These are phyloP conservation scores for Thuja plicata DNA, from an alignment of 83 land plant species.

Conservation along the genomic window DNA sequence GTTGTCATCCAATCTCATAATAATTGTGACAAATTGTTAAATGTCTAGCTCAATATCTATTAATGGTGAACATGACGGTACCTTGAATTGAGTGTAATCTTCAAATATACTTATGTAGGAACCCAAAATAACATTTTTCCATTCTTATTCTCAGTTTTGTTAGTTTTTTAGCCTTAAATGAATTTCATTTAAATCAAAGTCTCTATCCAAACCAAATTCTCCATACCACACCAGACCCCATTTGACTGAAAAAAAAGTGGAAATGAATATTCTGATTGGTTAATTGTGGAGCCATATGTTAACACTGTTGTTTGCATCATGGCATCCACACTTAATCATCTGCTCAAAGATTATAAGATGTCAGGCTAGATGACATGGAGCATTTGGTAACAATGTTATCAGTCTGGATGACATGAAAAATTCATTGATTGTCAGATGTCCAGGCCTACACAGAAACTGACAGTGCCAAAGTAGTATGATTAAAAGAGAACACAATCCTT, in stretches of 20 bases:
- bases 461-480: background rate
- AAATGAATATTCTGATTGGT: background rate
- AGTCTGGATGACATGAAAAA: background rate
- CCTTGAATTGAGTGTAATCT: background rate
- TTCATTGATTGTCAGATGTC: background rate
- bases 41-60: background rate
- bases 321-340: background rate
- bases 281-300: background rate
- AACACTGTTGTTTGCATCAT: background rate
- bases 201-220: background rate
- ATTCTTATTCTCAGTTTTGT: background rate
- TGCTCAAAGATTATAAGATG: background rate
- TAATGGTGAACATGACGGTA: background rate
- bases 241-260: background rate
- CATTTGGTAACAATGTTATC: background rate
- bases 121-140: background rate
- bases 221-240: background rate
- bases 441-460: background rate
- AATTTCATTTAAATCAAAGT: background rate
- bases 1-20: background rate
- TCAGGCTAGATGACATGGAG: background rate
- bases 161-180: background rate
- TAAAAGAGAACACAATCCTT: background rate
- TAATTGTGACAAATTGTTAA: background rate
- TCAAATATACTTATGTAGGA: background rate